Percentiles rank a stretch among this genome's conserved stretches.
phyloP scores from a whole-genome alignment of 2,329 filamentous ascomycete genomes.

The Akanthomyces uredinophilus region DNA sequence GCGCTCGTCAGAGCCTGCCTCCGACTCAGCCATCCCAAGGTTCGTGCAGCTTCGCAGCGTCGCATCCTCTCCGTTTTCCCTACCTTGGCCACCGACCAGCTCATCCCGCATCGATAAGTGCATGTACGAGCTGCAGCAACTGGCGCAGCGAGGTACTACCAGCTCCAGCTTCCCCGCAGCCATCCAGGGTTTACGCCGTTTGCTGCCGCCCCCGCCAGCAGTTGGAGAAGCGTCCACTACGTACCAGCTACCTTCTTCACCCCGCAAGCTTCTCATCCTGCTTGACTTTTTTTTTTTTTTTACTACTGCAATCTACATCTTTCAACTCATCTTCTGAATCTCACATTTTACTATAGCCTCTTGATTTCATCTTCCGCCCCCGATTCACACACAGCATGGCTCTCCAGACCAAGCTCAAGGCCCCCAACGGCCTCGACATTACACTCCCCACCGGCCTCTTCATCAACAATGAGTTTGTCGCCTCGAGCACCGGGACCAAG shows the following conservation, averaged over 20 bases:
- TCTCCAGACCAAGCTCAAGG: constrained; percentile 25
- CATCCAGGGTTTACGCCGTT: not conserved
- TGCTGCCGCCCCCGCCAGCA: constrained; percentile 4
- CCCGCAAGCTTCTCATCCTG: not conserved
- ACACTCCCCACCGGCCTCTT: constrained; percentile 65
- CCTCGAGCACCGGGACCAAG: constrained; percentile 48
- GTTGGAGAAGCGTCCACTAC: constrained; percentile 1
- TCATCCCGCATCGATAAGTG: not conserved
- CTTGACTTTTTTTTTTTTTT: not conserved
- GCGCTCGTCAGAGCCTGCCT: not conserved
- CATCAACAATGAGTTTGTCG: constrained; percentile 73
- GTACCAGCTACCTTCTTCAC: not conserved
- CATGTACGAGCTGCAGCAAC: not conserved
- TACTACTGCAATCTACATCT: not conserved
- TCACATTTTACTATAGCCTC: not conserved
- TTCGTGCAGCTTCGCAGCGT: not conserved
- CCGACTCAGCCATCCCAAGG: not conserved
- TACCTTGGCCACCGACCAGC: not conserved
- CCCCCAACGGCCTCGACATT: constrained; percentile 60
- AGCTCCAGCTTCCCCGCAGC: not conserved
- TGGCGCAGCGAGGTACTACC: not conserved
- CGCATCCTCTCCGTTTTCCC: not conserved
- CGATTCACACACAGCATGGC: constrained; percentile 11
- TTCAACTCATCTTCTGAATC: not conserved
- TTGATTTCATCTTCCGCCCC: not conserved